These are phyloP conservation scores for Gossypium ekmanianum DNA, from an alignment of 345 rosid genomes.

Conservation along the genomic window DNA sequence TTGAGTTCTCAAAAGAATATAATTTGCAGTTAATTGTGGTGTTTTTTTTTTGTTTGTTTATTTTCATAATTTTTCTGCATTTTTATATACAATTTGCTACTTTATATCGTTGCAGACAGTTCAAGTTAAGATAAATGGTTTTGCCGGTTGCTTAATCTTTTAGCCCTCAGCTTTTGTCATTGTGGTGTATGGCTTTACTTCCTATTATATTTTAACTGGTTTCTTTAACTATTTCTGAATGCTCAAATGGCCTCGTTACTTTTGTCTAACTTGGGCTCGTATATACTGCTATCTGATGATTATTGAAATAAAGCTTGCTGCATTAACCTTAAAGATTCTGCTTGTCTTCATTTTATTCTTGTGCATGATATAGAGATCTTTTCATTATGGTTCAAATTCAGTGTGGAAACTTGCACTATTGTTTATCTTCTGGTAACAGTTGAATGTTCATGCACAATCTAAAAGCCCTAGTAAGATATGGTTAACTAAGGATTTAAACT, in stretches of 20 bases:
- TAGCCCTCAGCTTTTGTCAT: not conserved
- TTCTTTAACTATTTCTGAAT: not conserved
- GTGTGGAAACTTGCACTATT: not conserved
- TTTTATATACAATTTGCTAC: not conserved
- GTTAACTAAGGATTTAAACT: not conserved
- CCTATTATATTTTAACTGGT: not conserved
- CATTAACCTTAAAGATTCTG: not conserved
- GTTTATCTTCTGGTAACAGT: not conserved
- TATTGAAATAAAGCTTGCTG: not conserved
- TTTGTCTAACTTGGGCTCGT: not conserved
- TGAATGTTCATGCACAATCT: not conserved
- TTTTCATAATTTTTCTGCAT: not conserved
- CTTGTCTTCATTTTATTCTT: not conserved
- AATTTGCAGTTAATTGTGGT: not conserved
- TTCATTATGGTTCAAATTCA: not conserved
- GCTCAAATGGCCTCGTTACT: not conserved
- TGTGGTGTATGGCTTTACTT: not conserved
- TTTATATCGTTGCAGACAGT: not conserved
- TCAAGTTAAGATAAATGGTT: not conserved
- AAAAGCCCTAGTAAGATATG: not conserved
- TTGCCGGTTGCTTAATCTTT: not conserved
- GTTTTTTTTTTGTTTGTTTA: not conserved
- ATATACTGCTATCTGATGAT: not conserved
- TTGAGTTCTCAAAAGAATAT: slow-evolving; percentile 7
- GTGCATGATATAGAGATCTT: not conserved